Conservation (phyloP, 2,329 filamentous ascomycete species). For the Alternaria alternata region DNA sequence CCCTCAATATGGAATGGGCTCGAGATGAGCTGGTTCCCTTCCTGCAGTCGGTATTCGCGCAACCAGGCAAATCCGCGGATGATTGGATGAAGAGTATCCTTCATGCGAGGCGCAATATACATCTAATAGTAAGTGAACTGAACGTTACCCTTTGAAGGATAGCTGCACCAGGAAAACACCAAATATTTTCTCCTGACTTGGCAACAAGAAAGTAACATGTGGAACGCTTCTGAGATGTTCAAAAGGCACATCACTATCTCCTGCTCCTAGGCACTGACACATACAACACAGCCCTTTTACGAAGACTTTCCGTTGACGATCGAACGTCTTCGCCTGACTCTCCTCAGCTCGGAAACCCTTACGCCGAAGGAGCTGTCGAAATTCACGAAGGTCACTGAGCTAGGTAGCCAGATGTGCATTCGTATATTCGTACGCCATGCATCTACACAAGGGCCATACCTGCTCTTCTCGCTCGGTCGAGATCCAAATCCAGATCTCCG, state of each 20-base stretch:
- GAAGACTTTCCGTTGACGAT: conserved; percentile 19
- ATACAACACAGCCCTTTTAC: conserved; percentile 7
- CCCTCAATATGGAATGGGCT: conserved; percentile 10
- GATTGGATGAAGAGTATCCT: conserved; percentile 3
- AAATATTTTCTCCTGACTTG: background rate
- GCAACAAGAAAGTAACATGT: no score
- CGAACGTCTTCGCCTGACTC: conserved; percentile 15
- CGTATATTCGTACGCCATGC: conserved; percentile 19
- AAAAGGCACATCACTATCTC: background rate
- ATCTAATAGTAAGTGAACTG: conserved; percentile 11
- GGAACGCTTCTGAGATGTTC: no score
- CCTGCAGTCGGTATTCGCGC: background rate
- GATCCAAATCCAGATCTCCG: conserved; percentile 8
- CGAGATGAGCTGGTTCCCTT: conserved; percentile 15
- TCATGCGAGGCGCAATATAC: background rate
- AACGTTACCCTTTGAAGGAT: background rate
- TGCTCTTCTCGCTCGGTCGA: conserved; percentile 12
- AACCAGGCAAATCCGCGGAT: background rate
- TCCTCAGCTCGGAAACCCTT: conserved; percentile 9
- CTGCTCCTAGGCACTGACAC: background rate
- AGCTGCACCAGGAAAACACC: no score
- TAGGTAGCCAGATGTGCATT: conserved; percentile 1
- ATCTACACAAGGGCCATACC: conserved; percentile 5
- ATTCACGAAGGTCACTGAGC: background rate
- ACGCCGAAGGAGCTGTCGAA: conserved; percentile 2